Base-by-base conservation (phyloP, 2,329 filamentous ascomycete genomes). In the Trichoderma guizhouense region DNA sequence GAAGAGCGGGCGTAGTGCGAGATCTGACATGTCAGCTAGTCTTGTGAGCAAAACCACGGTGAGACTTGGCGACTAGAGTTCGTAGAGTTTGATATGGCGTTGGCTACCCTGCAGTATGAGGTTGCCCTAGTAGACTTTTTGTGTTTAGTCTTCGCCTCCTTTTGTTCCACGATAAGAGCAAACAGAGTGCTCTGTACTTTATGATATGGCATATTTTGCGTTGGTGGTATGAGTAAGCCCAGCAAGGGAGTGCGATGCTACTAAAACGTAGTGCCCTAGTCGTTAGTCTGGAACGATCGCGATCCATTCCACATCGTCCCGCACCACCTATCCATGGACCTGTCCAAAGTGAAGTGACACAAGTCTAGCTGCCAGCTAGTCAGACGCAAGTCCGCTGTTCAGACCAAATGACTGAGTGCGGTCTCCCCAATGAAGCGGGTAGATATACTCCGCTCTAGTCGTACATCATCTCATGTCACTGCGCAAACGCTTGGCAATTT, bases 21-120 rank as follows among this genome's bases (percentile, higher is more conserved):
- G 74, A 76, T 77, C 75, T 76, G 74, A 76, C 76, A 77, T 73
- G 76, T 75, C 75, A 75, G 72, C 73, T 69, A 72, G 60, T 39
- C 66, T 47, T 43, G 36, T 70, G 60, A 39, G 58, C 61, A 32
- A 39, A 32, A 72, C 30, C n/a, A 36, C 43, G 39, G 34, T 43
- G 65, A 68, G 65, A 43, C 39, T 69, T 21, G 28, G 32, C 18
- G 28, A 21, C 15, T n/a, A 60, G 28, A 26, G 57, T n/a, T 24
- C 34, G 36, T 60, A 69, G 55, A 69, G 66, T 69, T 69, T 58
- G n/a, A 39, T 32, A 58, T 63, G 70, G 39, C 43, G 55, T 26
- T 21, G 47, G 61, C 15, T 51, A 28, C 34, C 51, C 55, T 67
- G 26, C 26, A 58, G 39, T 34, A 58, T n/a, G 64, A 53, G 34